Conservation (phyloP, 164 flowering plant genomes). For the Chloranthus sessilifolius region DNA sequence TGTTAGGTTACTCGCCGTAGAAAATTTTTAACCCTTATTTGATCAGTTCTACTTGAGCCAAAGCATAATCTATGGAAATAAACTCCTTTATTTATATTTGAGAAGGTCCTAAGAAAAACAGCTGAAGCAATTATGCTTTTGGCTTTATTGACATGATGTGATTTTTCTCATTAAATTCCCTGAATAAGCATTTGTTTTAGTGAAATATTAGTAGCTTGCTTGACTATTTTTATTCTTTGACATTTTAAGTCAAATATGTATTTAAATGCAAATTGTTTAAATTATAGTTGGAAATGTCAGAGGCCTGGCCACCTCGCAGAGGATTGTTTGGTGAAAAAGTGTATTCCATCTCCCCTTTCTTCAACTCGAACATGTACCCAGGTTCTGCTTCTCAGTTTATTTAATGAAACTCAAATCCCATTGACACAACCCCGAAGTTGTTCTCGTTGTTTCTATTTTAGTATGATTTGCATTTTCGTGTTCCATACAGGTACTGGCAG, state of each 20-base stretch:
- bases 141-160: too few species aligned
- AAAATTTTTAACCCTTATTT: too few species aligned
- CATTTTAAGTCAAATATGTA: not conserved
- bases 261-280: not conserved
- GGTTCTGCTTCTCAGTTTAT: slow-evolving; percentile 20
- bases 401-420: not conserved
- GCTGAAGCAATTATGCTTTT: too few species aligned
- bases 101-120: too few species aligned
- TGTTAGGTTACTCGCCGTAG: too few species aligned
- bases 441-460: not conserved
- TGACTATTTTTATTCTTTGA: not conserved
- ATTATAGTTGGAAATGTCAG: slow-evolving; percentile 74
- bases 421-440: not conserved
- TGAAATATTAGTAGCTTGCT: too few species aligned
- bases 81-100: too few species aligned
- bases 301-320: slow-evolving; percentile 89
- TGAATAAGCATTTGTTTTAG: too few species aligned
- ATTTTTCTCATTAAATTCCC: too few species aligned
- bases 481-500: slow-evolving; percentile 29
- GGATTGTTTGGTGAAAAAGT: slow-evolving; percentile 57
- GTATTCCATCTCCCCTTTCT: slow-evolving; percentile 8
- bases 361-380: slow-evolving; percentile 16
- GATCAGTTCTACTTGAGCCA: too few species aligned
- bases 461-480: slow-evolving; percentile 1
- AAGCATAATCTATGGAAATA: too few species aligned